Conservation (phyloP, 129 eudicot genomes). For the Tagetes patula region DNA sequence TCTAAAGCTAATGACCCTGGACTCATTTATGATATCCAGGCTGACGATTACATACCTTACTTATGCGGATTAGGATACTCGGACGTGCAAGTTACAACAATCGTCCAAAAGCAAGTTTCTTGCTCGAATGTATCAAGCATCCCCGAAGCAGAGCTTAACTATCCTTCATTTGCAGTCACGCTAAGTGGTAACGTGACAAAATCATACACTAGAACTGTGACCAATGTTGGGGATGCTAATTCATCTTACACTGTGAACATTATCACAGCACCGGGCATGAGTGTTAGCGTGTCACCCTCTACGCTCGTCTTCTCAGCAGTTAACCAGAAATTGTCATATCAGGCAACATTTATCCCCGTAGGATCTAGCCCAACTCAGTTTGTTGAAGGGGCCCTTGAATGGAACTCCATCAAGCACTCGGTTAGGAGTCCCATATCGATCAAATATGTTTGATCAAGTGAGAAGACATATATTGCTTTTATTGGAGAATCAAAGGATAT, state of each 20-base stretch:
- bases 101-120: conserved; percentile 34
- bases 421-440: conserved; percentile 45
- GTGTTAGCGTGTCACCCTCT: conserved; percentile 32
- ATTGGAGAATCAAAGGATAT: neutral
- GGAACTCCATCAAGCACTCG: conserved; percentile 34
- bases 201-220: conserved; percentile 46
- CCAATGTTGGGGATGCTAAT: conserved; percentile 53
- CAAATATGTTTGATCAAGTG: conserved; percentile 28
- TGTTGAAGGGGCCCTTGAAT: conserved; percentile 32
- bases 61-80: conserved; percentile 49
- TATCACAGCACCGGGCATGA: conserved; percentile 22
- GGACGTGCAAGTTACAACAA: conserved; percentile 21
- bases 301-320: conserved; percentile 30
- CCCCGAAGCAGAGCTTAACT: conserved; percentile 43
- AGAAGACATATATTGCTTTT: neutral
- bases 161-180: conserved; percentile 47
- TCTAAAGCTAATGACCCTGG: conserved; percentile 56
- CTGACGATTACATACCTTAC: conserved; percentile 44
- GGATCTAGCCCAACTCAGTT: conserved; percentile 5
- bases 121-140: conserved; percentile 33
- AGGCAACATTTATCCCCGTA: conserved; percentile 26
- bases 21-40: conserved; percentile 41
- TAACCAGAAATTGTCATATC: conserved; percentile 40
- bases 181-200: conserved; percentile 22
- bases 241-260: conserved; percentile 31